Evolutionary conservation across 129 eudicot species (phyloP).

Genomic region (Centella asiatica): DNA sequence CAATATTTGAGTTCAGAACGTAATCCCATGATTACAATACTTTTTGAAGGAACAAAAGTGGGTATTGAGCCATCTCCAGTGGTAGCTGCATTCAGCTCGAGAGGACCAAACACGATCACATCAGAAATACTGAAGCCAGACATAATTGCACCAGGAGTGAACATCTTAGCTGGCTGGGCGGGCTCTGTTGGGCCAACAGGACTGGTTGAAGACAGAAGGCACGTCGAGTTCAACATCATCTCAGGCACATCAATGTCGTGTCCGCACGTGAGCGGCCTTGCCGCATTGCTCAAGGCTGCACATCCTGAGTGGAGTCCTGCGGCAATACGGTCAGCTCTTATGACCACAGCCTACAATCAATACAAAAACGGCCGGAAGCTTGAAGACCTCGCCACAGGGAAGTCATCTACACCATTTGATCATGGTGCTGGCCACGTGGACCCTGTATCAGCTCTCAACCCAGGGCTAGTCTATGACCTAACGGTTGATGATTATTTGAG

Average conservation of each 20-base stretch:
- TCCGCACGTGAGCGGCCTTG: conserved; percentile 92
- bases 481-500: conserved; percentile 48
- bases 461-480: conserved; percentile 83
- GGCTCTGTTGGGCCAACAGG: conserved; percentile 87
- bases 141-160: conserved; percentile 87
- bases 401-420: conserved; percentile 88
- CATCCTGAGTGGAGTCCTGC: conserved; percentile 97
- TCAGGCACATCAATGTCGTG: conserved; percentile 99
- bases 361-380: conserved; percentile 54
- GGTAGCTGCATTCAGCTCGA: conserved; percentile 91
- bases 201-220: conserved; percentile 53
- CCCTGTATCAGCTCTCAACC: conserved; percentile 81
- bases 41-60: conserved; percentile 75
- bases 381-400: conserved; percentile 73
- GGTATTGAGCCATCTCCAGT: conserved; percentile 93
- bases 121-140: conserved; percentile 83
- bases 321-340: conserved; percentile 72
- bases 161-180: conserved; percentile 82
- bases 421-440: conserved; percentile 97
- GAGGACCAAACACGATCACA: conserved; percentile 86
- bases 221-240: conserved; percentile 74
- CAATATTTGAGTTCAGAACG: conserved; percentile 38
- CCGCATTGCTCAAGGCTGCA: conserved; percentile 82
- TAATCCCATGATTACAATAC: conserved; percentile 60
- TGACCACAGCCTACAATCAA: conserved; percentile 77